Base-by-base conservation (phyloP, 352 stramenopile species). In the Globisporangium uncinulatum region DNA sequence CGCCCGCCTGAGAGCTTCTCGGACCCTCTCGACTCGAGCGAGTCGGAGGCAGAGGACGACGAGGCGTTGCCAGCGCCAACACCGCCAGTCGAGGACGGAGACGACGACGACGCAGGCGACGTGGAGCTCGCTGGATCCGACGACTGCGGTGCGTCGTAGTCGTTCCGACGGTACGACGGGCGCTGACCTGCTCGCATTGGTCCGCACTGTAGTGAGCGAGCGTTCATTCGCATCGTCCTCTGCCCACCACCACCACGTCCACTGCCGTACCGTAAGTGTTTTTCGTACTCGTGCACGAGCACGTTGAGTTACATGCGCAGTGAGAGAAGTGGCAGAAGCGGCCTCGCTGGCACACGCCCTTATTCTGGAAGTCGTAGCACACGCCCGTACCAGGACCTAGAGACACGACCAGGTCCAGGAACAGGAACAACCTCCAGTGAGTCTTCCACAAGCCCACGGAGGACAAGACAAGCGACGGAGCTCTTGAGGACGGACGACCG, bases 291-390 rank as follows among this genome's bases (percentile, higher is more conserved):
- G 85, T 94, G 62, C 85, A 94, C 4, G 74, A 87, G 52, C 85
- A 94, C 39, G 81, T 89, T 14, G 82, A 92, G 63, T 94, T 91
- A 60, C 85, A 94, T 9, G 85, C 85, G 54, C 85, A 94, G 62
- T 94, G 85, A 14, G 83, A 93, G 59, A 94, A 94, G 55, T 94
- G 85, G 65, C 85, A 94, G 51, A 88, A 91, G 19, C 79, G 73
- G 8, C 83, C 85, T 14, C 85, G 85, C 56, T 93, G 83, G 24
- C 85, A 94, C 9, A 91, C 76, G 11, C 85, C 85, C 48, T 94
- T 94, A 67, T 94, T 94, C 60, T 94, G 85, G 45, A 94, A 94
- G 36, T 94, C 85, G 59, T 94, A 94, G 59, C 85, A 94, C 34
- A 94, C 85, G 42, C 85, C 85, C 41, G 79, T 89, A 44, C 85